A percentile compares a stretch with the other conserved stretches of the same genome.
Conservation (phyloP, 1,284 basidiomycete genomes). For the Sporisorium iseilematis-ciliati region DNA sequence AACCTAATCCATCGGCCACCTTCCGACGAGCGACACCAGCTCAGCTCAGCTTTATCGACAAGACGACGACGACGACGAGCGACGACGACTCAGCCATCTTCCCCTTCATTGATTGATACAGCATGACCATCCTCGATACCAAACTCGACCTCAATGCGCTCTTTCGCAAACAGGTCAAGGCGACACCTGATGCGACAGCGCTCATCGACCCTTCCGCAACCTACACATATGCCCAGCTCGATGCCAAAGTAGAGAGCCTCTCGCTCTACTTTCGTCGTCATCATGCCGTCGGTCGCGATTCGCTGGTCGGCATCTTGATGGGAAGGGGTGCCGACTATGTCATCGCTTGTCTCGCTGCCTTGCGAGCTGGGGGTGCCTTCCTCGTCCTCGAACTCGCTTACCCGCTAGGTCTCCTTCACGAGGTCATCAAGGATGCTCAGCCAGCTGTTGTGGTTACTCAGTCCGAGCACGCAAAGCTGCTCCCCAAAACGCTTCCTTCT, state of each 20-base stretch:
- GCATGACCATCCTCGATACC: slow-evolving; percentile 51
- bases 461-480: slow-evolving; percentile 51
- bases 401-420: slow-evolving; percentile 59
- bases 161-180: slow-evolving; percentile 51
- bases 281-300: slow-evolving; percentile 56
- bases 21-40: not conserved
- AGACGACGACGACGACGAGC: not conserved
- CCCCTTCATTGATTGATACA: not conserved
- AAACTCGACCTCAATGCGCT: slow-evolving; percentile 52
- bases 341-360: slow-evolving; percentile 64
- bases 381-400: slow-evolving; percentile 69
- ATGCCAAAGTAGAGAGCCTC: slow-evolving; percentile 49
- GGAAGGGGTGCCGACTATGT: slow-evolving; percentile 66
- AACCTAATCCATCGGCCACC: not conserved
- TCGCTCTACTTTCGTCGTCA: slow-evolving; percentile 51
- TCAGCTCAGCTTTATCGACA: not conserved
- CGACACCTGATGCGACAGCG: slow-evolving; percentile 49
- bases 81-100: not conserved
- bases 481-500: slow-evolving; percentile 40
- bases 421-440: slow-evolving; percentile 67
- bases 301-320: slow-evolving; percentile 66
- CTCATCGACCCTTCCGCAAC: slow-evolving; percentile 40
- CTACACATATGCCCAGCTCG: slow-evolving; percentile 66
- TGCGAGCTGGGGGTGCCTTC: slow-evolving; percentile 68
- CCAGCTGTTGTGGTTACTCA: slow-evolving; percentile 66